Percentiles rank a stretch among this genome's conserved stretches.
phyloP scores from a whole-genome alignment of 257 asterid species.

The Solanum sparsipilum region DNA sequence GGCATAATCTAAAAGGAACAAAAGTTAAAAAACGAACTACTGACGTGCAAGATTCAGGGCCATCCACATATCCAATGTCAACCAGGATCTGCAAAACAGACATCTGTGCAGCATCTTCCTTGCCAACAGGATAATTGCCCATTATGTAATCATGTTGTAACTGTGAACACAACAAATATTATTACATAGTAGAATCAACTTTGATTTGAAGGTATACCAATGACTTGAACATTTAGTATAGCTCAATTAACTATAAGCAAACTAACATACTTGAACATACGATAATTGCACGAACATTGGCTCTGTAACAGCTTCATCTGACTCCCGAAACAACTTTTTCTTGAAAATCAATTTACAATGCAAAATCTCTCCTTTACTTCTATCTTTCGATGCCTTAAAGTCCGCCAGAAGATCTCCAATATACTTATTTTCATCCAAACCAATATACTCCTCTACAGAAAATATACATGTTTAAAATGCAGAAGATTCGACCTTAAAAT shows the following conservation, averaged over 20 bases:
- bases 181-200: background rate
- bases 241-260: background rate
- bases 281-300: slow-evolving; percentile 92
- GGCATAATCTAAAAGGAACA: background rate
- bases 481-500: background rate
- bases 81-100: slow-evolving; percentile 91
- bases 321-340: slow-evolving; percentile 93
- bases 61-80: slow-evolving; percentile 69
- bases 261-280: slow-evolving; percentile 70
- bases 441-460: slow-evolving; percentile 70
- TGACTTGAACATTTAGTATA: background rate
- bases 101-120: slow-evolving; percentile 97
- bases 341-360: slow-evolving; percentile 80
- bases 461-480: slow-evolving; percentile 1
- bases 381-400: slow-evolving; percentile 88
- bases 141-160: slow-evolving; percentile 86
- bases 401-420: slow-evolving; percentile 94
- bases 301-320: slow-evolving; percentile 88
- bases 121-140: slow-evolving; percentile 97
- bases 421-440: slow-evolving; percentile 88
- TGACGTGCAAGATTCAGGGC: slow-evolving; percentile 91
- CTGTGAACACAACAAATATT: slow-evolving; percentile 31
- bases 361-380: slow-evolving; percentile 92
- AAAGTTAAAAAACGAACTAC: slow-evolving; percentile 22
- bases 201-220: background rate